Evolutionary conservation across 2,329 filamentous ascomycete species (phyloP).

Genomic region (Coccinonectria pachysandricola): DNA sequence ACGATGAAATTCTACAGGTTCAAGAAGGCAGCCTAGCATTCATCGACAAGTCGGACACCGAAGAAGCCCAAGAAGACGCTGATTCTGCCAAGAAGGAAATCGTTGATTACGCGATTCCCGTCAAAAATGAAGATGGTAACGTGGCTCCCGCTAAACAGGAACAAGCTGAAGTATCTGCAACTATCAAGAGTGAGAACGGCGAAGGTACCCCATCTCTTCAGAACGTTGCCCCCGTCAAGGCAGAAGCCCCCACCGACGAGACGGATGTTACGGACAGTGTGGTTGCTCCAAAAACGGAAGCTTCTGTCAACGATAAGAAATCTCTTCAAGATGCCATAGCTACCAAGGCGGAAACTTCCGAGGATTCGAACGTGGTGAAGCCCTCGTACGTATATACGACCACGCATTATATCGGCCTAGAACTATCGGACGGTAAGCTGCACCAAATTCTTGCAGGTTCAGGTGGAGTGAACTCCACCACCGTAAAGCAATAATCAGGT

Average conservation of each 20-base stretch:
- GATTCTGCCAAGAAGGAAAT: constrained; percentile 6
- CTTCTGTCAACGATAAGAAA: no score
- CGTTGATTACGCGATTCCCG: constrained; percentile 22
- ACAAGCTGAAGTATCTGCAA: constrained; percentile 24
- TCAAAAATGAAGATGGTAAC: constrained; percentile 33
- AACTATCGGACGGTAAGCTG: constrained; percentile 60
- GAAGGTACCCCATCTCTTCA: no score
- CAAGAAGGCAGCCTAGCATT: constrained; percentile 42
- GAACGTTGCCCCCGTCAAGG: constrained; percentile 2
- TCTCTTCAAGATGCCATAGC: no score
- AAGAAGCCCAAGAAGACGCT: constrained; percentile 23
- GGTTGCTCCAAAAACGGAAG: no score
- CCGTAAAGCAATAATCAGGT: neutral
- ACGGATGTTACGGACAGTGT: no score
- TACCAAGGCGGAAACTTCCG: no score
- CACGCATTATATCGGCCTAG: constrained; percentile 88
- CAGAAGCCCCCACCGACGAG: constrained; percentile 6
- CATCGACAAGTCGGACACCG: constrained; percentile 28
- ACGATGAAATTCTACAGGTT: constrained; percentile 40
- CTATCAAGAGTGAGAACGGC: constrained; percentile 10
- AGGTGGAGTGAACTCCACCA: neutral
- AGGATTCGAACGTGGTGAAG: no score
- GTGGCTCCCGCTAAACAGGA: constrained; percentile 30
- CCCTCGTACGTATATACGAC: constrained; percentile 62
- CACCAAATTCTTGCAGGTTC: no score